These are phyloP conservation scores for Penicillium cinerascens DNA, from an alignment of 495 filamentous ascomycete species.

Conservation along the genomic window DNA sequence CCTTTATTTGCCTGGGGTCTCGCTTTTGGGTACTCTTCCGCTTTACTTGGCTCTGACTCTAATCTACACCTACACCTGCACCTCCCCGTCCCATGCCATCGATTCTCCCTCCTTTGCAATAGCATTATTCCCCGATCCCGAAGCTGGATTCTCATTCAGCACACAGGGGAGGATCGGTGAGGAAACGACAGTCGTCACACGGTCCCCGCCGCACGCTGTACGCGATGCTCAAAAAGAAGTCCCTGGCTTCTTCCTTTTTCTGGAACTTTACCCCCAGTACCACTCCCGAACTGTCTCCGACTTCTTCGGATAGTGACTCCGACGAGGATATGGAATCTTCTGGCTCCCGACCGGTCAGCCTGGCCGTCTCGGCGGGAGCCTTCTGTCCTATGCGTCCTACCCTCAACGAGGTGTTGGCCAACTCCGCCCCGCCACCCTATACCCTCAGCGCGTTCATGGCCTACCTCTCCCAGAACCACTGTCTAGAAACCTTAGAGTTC, in stretches of 20 bases:
- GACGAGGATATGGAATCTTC: slow-evolving; percentile 53
- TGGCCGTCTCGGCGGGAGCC: slow-evolving; percentile 57
- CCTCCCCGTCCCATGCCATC: not conserved
- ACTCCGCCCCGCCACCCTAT: slow-evolving; percentile 84
- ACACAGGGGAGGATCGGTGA: slow-evolving; percentile 23
- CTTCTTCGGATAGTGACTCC: slow-evolving; percentile 48
- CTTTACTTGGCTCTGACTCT: not conserved
- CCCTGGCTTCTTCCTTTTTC: slow-evolving; percentile 41
- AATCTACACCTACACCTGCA: not conserved
- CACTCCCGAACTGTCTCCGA: slow-evolving; percentile 45
- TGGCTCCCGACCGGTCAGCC: slow-evolving; percentile 59
- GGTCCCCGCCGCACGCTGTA: slow-evolving; percentile 30
- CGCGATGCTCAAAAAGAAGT: slow-evolving; percentile 52
- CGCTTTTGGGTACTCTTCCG: not conserved
- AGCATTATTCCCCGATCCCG: slow-evolving; percentile 7
- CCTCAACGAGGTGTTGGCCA: slow-evolving; percentile 81
- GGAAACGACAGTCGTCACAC: slow-evolving; percentile 25
- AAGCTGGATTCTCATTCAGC: slow-evolving; percentile 23
- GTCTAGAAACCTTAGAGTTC: slow-evolving; percentile 94
- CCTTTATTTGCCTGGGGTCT: slow-evolving; percentile 1
- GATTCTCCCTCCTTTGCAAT: slow-evolving; percentile 3
- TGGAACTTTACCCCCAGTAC: slow-evolving; percentile 39
- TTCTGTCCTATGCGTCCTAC: slow-evolving; percentile 76
- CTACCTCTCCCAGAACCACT: slow-evolving; percentile 96
- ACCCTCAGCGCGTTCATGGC: slow-evolving; percentile 94